phyloP scores from a whole-genome alignment of 2,329 filamentous ascomycete genomes.

The Microdochium bolleyi region DNA sequence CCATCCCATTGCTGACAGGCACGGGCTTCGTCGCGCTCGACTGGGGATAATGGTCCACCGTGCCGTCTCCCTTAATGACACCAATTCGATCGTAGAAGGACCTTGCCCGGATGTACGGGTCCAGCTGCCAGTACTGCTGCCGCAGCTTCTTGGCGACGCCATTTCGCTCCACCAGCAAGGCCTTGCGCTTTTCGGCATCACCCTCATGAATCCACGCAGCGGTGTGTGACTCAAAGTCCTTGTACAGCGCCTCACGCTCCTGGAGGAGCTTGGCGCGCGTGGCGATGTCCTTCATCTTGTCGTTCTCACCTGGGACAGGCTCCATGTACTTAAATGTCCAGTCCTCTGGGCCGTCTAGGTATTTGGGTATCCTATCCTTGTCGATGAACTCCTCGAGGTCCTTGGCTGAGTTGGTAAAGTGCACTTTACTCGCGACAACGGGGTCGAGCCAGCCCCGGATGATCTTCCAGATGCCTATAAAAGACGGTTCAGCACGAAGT shows the following conservation, averaged over 20 bases:
- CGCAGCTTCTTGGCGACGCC: constrained; percentile 55
- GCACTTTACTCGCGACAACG: constrained; percentile 87
- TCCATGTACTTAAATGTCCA: constrained; percentile 81
- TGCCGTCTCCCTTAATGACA: constrained; percentile 59
- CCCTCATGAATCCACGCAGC: constrained; percentile 61
- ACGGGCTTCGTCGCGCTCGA: constrained; percentile 11
- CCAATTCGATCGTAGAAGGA: constrained; percentile 80
- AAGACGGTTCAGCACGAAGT: constrained; percentile 26
- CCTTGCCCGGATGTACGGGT: constrained; percentile 77
- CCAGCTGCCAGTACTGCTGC: constrained; percentile 79
- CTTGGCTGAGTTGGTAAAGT: constrained; percentile 77
- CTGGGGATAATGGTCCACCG: constrained; percentile 59
- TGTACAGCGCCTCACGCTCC: constrained; percentile 57
- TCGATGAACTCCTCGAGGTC: constrained; percentile 75
- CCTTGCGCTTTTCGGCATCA: constrained; percentile 34
- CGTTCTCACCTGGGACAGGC: constrained; percentile 68
- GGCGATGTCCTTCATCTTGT: constrained; percentile 56
- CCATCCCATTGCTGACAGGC: constrained; percentile 10
- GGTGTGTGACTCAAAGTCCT: constrained; percentile 67
- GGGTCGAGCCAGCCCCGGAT: constrained; percentile 96
- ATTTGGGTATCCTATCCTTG: constrained; percentile 63
- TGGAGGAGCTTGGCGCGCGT: constrained; percentile 56
- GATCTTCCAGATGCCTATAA: constrained; percentile 82
- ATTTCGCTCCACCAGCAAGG: constrained; percentile 49
- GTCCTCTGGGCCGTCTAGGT: constrained; percentile 78